These are phyloP conservation scores for Linnemannia hyalina DNA, from an alignment of 192 early-diverging fungal species.

Conservation along the genomic window DNA sequence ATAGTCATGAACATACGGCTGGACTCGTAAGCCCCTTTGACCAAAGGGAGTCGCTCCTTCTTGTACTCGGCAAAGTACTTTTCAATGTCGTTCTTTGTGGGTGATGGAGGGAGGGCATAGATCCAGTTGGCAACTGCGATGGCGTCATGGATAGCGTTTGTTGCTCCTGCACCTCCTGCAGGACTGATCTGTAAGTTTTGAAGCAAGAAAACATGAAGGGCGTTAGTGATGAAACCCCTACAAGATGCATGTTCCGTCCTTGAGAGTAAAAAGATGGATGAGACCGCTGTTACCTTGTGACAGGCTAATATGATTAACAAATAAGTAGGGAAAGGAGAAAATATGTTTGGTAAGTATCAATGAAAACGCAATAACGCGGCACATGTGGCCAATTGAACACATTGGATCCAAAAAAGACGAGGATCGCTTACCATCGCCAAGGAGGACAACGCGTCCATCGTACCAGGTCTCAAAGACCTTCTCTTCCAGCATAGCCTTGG, in stretches of 20 bases:
- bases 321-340: background rate
- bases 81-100: background rate
- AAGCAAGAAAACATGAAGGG: background rate
- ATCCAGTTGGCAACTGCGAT: constrained; percentile 12
- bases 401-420: background rate
- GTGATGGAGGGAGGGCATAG: background rate
- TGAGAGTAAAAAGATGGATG: background rate
- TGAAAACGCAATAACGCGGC: too few species aligned
- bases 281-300: constrained; percentile 3
- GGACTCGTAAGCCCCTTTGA: constrained; percentile 8
- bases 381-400: too few species aligned
- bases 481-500: constrained; percentile 9
- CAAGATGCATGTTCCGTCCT: background rate
- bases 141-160: constrained; percentile 16
- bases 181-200: background rate
- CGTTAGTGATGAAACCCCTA: background rate
- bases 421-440: constrained; percentile 15
- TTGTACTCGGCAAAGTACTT: constrained; percentile 9
- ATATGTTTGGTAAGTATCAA: background rate
- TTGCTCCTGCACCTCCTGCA: constrained; percentile 10
- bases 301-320: background rate
- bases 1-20: constrained; percentile 7
- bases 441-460: constrained; percentile 5
- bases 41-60: constrained; percentile 16
- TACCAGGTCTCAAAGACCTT: constrained; percentile 34